Conservation (phyloP, 2,329 filamentous ascomycete genomes). For the Claviceps sp. region DNA sequence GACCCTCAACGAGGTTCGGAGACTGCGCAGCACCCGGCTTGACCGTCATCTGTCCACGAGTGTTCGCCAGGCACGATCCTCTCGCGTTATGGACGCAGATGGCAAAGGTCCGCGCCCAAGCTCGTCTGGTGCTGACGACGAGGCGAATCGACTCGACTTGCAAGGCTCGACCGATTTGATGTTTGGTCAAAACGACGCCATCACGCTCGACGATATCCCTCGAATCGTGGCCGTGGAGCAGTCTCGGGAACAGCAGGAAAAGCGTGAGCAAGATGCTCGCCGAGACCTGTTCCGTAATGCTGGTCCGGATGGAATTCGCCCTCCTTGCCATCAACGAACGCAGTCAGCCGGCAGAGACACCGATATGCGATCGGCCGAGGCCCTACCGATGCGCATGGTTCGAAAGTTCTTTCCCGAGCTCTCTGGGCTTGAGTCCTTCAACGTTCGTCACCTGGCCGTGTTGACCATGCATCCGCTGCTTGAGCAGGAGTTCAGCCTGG, state of each 20-base stretch:
- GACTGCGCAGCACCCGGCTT: constrained; percentile 81
- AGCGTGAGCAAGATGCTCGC: constrained; percentile 36
- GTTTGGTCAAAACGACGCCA: constrained; percentile 78
- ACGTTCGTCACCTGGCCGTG: constrained; percentile 87
- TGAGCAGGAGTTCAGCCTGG: constrained; percentile 80
- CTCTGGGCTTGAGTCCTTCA: constrained; percentile 92
- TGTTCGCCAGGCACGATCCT: constrained; percentile 78
- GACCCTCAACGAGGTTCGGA: constrained; percentile 87
- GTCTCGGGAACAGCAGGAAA: constrained; percentile 77
- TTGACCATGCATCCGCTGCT: constrained; percentile 88
- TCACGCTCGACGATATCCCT: constrained; percentile 92
- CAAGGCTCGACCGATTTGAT: constrained; percentile 60
- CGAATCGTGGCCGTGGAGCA: constrained; percentile 93
- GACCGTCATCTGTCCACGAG: constrained; percentile 91
- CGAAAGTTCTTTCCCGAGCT: constrained; percentile 94
- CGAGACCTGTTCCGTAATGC: constrained; percentile 54
- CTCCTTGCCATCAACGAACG: constrained; percentile 55
- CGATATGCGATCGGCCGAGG: constrained; percentile 38
- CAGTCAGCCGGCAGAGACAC: constrained; percentile 39
- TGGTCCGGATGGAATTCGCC: constrained; percentile 24
- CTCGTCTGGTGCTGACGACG: constrained; percentile 53
- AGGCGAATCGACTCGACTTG: constrained; percentile 17
- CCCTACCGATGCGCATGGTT: constrained; percentile 37
- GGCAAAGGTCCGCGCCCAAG: constrained; percentile 56
- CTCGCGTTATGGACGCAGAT: constrained; percentile 66